These are phyloP conservation scores for Marchantia paleacea DNA, from an alignment of 225 moss, liverwort and hornwort genomes.

Conservation along the genomic window DNA sequence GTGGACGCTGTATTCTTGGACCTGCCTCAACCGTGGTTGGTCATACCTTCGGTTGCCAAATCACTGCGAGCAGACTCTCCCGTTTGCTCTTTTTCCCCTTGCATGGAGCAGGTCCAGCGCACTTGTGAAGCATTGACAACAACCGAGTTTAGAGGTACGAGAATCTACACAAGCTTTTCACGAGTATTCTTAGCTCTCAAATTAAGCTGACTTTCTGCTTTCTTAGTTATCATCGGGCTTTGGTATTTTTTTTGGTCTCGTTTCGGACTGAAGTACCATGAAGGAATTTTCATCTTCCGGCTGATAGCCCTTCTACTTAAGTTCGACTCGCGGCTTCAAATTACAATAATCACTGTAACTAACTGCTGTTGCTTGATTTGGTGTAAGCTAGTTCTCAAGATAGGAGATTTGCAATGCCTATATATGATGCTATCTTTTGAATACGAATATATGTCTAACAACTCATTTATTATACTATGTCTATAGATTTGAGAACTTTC, in stretches of 20 bases:
- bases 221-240: neutral
- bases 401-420: neutral
- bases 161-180: neutral
- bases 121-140: conserved; percentile 70
- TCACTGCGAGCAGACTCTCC: conserved; percentile 67
- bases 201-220: neutral
- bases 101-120: conserved; percentile 92
- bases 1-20: conserved; percentile 92
- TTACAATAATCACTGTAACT: too few species aligned
- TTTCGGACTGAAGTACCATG: too few species aligned
- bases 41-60: conserved; percentile 67
- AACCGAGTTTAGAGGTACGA: conserved; percentile 44
- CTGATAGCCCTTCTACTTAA: too few species aligned
- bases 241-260: too few species aligned
- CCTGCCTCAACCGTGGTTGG: conserved; percentile 95
- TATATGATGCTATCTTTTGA: neutral
- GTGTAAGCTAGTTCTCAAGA: neutral
- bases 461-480: neutral
- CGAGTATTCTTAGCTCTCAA: neutral
- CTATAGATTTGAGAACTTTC: conserved; percentile 76
- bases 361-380: neutral
- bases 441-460: neutral
- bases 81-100: conserved; percentile 93
- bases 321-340: too few species aligned
- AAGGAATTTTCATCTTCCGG: too few species aligned